Evolutionary conservation across 108 stramenopile genomes (phyloP).

Genomic region (Cyclostephanos invisitatus): DNA sequence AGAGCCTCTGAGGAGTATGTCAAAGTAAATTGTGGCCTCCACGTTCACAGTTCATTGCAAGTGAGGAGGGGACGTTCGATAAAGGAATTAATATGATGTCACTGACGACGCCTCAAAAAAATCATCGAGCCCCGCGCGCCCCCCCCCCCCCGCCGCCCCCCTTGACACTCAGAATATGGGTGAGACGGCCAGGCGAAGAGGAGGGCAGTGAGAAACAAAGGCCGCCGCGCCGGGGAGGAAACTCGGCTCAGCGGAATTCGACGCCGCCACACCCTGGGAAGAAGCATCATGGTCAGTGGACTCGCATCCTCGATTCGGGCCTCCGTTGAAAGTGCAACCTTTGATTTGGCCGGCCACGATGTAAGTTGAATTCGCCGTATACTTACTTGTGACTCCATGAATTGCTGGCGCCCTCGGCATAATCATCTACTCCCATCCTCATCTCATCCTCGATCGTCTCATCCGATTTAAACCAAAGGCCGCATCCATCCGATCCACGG

Average conservation of each 20-base stretch:
- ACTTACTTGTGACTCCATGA: not conserved
- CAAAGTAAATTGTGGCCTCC: no score
- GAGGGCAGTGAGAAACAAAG: no score
- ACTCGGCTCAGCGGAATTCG: not conserved
- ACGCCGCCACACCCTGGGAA: not conserved
- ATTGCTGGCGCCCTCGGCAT: not conserved
- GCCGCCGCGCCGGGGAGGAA: no score
- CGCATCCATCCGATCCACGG: slow-evolving; percentile 55
- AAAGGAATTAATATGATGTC: no score
- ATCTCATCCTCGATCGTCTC: slow-evolving; percentile 42
- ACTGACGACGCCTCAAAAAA: no score
- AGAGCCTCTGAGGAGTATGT: no score
- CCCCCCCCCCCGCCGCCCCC: no score
- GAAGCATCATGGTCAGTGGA: slow-evolving; percentile 34
- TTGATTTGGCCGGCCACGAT: slow-evolving; percentile 39
- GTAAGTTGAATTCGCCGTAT: slow-evolving; percentile 2
- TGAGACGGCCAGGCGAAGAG: no score
- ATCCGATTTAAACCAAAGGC: slow-evolving; percentile 61
- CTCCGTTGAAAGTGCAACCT: slow-evolving; percentile 26
- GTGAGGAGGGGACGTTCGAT: no score
- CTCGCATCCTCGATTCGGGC: slow-evolving; percentile 31
- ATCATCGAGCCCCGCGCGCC: no score
- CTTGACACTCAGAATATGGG: no score
- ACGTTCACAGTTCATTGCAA: no score
- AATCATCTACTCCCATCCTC: not conserved